Percentiles rank a stretch among this genome's conserved stretches.
Conservation (phyloP, 2,329 filamentous ascomycete species). For the Tolypocladium endophyticum region DNA sequence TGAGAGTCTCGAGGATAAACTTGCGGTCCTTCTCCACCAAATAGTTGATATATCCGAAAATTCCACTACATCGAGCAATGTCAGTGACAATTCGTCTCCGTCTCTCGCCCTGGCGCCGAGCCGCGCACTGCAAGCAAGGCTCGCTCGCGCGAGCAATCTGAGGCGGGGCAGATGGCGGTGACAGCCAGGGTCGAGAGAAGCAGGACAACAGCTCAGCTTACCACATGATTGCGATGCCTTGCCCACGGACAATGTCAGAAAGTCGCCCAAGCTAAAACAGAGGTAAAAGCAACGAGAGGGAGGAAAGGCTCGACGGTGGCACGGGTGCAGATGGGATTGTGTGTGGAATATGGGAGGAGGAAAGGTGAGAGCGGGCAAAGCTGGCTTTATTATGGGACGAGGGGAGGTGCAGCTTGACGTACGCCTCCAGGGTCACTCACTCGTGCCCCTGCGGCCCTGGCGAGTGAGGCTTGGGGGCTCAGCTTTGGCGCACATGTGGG, state of each 20-base stretch:
- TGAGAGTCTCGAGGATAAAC: constrained; percentile 89
- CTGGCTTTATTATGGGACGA: constrained; percentile 7
- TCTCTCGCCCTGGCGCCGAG: neutral
- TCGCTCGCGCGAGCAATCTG: neutral
- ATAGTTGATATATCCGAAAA: constrained; percentile 99
- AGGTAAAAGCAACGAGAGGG: constrained; percentile 1
- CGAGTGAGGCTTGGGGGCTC: constrained; percentile 12
- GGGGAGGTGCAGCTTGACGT: constrained; percentile 8
- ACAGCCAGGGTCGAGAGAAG: constrained; percentile 1
- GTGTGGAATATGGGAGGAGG: constrained; percentile 1
- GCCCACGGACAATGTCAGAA: constrained; percentile 3
- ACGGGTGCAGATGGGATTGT: constrained; percentile 1
- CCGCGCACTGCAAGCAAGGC: neutral
- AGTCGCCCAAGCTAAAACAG: neutral
- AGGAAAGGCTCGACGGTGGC: neutral
- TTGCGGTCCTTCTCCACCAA: constrained; percentile 97
- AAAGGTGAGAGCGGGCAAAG: neutral
- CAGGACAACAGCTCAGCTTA: constrained; percentile 5
- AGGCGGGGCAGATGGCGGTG: constrained; percentile 9
- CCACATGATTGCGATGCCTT: constrained; percentile 12
- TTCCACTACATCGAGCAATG: constrained; percentile 50
- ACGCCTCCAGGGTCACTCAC: neutral
- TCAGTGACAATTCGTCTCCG: constrained; percentile 12
- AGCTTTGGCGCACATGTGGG: constrained; percentile 7
- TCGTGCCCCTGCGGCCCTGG: neutral